These are phyloP conservation scores for Apiospora sp. DNA, from an alignment of 2,329 filamentous ascomycete genomes.

Conservation along the genomic window DNA sequence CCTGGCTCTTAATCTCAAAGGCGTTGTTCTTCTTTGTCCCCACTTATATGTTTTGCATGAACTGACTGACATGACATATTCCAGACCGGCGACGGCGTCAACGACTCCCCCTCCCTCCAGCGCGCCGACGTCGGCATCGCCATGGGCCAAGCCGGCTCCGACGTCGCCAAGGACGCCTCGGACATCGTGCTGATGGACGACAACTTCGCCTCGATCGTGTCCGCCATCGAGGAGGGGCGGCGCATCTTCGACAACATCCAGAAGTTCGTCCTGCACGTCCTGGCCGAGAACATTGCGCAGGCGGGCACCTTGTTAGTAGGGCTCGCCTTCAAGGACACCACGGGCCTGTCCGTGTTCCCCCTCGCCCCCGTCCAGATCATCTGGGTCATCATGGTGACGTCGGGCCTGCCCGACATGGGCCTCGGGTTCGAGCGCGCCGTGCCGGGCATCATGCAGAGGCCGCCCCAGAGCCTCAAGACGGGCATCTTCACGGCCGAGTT, in stretches of 20 bases:
- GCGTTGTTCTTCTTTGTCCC: slow-evolving; percentile 50
- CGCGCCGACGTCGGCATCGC: slow-evolving; percentile 75
- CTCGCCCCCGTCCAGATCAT: slow-evolving; percentile 79
- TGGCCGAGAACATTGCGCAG: slow-evolving; percentile 76
- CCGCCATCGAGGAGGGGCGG: slow-evolving; percentile 74
- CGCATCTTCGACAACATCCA: slow-evolving; percentile 79
- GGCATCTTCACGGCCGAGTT: slow-evolving; percentile 74
- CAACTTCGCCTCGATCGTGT: slow-evolving; percentile 76
- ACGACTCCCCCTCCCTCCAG: slow-evolving; percentile 74
- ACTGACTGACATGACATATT: too few relatives aligned
- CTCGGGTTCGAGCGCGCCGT: slow-evolving; percentile 76
- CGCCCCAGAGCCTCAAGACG: slow-evolving; percentile 67
- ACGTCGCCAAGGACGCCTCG: slow-evolving; percentile 62
- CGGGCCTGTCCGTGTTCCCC: slow-evolving; percentile 74
- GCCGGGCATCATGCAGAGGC: slow-evolving; percentile 72
- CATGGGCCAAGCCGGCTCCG: slow-evolving; percentile 65
- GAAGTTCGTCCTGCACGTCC: slow-evolving; percentile 75
- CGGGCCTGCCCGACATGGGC: slow-evolving; percentile 78
- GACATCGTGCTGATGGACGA: slow-evolving; percentile 76
- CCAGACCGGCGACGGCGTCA: slow-evolving; percentile 76
- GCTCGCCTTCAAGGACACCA: slow-evolving; percentile 73
- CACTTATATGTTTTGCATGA: too few relatives aligned
- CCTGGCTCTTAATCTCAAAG: not conserved
- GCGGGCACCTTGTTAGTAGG: slow-evolving; percentile 75
- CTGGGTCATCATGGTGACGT: slow-evolving; percentile 85